Base-by-base conservation (phyloP, 805 yeast genomes). In the Yarrowia bubula region DNA sequence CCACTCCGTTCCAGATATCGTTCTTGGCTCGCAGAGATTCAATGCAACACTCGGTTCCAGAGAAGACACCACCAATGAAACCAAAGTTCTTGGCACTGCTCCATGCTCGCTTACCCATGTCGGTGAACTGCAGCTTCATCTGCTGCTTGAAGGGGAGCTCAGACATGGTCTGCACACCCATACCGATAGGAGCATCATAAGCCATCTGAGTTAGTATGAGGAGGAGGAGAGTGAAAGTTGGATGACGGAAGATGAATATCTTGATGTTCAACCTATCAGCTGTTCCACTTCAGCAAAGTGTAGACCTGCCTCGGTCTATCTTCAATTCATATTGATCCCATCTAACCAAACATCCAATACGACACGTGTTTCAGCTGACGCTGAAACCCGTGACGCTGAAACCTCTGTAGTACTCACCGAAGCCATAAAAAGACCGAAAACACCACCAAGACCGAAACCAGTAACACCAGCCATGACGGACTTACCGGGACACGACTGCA, bases 401-500 rank as follows among this genome's bases (percentile, higher is more conserved):
- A n/a, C n/a, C n/a, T n/a, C 5, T 31, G 13, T 32, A 15, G 3
- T 48, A 69, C 73, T 46, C 67, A 70, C 73, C 58, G 76, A 71
- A 57, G 79, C 77, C 98, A 93, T 95, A 79, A 93, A 92, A 57
- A 95, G 78, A 68, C 98, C 98, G 75, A 93, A 92, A 66, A 92
- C 89, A 67, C 98, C 98, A 77, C 98, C 98, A 41, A 93, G 84
- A 42, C 87, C 92, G 76, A 90, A 93, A 22, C 98, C 98, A 13
- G 96, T 86, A 18, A 87, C 97, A 67, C 97, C 98, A 33, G 97
- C 88, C 81, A 92, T 86, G 28, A 82, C 87, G 0, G 97, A 85
- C 74, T 95, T 93, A 17, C 98, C 98, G 0, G 98, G 97, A 78
- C 99, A 93, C 6, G 97, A 89, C 69, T 88, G 75, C 92, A 92